A percentile compares a stretch with the other conserved stretches of the same genome.
Evolutionary conservation across 2,329 filamentous ascomycete genomes (phyloP).

Genomic region (Pestalotiopsis sp.): DNA sequence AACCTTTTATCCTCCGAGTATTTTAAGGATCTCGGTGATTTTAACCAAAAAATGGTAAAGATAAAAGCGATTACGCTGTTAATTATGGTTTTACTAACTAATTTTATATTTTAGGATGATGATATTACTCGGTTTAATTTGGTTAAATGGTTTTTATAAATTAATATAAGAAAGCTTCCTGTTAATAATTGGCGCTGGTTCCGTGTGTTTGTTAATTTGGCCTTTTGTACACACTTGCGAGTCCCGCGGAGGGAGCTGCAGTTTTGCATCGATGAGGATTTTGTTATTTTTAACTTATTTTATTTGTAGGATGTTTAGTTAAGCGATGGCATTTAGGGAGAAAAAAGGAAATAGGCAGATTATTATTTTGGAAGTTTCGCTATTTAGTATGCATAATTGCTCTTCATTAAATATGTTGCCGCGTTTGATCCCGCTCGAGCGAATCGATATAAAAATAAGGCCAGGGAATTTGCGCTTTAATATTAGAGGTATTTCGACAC

Average conservation of each 20-base stretch:
- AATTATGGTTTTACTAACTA: constrained; percentile 43
- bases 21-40: constrained; percentile 48
- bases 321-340: constrained; percentile 46
- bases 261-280: constrained; percentile 41
- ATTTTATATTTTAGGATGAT: constrained; percentile 34
- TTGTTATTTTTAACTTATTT: constrained; percentile 46
- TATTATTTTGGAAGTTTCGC: constrained; percentile 59
- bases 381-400: constrained; percentile 52
- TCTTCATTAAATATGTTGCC: constrained; percentile 45
- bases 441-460: constrained; percentile 38
- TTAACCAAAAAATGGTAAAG: constrained; percentile 58
- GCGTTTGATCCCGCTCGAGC: constrained; percentile 43
- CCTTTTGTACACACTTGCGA: constrained; percentile 43
- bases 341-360: constrained; percentile 43
- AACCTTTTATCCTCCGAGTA: constrained; percentile 40
- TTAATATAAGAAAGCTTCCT: constrained; percentile 49
- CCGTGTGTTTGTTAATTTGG: constrained; percentile 51
- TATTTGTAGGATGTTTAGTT: constrained; percentile 49
- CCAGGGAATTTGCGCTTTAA: constrained; percentile 39
- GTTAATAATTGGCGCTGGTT: constrained; percentile 57
- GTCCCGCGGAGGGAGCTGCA: constrained; percentile 35
- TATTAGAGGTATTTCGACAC: constrained; percentile 53
- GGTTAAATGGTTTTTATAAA: constrained; percentile 40
- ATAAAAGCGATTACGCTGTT: constrained; percentile 53
- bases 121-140: constrained; percentile 37